Evolutionary conservation across 2,329 filamentous ascomycete species (phyloP), one percentile per base, ranked within the genome.

Genomic region (Zarea fungicola): DNA sequence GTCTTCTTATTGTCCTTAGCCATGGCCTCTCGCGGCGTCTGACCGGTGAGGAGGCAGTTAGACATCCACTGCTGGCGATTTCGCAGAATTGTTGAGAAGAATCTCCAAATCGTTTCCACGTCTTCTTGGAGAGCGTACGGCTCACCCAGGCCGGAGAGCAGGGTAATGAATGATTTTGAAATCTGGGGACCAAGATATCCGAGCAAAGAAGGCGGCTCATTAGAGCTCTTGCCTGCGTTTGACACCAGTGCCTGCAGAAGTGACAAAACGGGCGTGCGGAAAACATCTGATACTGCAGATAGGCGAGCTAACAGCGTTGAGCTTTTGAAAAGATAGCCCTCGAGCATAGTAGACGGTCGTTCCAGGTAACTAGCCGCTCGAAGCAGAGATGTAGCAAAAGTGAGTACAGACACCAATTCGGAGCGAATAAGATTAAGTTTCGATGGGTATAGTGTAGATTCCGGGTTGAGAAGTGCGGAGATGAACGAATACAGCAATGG

Each of bases 61-160:
- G 92, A 89, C 72, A 99, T 88, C 88, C 92, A 97, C 62, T 96
- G 91, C 63, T 99, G 93, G 54, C 89, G 84, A 62, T 89, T 91
- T 56, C 87, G 86, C 52, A 99, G 80, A 40, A 97, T 85, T 3
- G 85, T 84, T 3, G 91, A 87, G 46, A 97, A 82, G 60, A 99
- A 84, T 49, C 80, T 81, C 93, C 92, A 99, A 18, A 89, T 85
- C 7, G 76, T 74, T 35, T 81, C 78, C 34, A 86, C 81, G 47
- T 89, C 80, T 6, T 74, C 65, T 2, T 77, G 68, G 56, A 89
- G 75, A 45, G 79, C 74, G 50, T 93, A 78, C 4, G 91, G 89
- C 56, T 81, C 83, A 56, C 92, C 89, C 22, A 96, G 75, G 52
- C 82, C 79, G 5, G 87, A 84, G 6, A 97, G 71, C 6, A 93